Evolutionary conservation across 352 stramenopile species (phyloP).

Genomic region (Phytophthora lateralis): DNA sequence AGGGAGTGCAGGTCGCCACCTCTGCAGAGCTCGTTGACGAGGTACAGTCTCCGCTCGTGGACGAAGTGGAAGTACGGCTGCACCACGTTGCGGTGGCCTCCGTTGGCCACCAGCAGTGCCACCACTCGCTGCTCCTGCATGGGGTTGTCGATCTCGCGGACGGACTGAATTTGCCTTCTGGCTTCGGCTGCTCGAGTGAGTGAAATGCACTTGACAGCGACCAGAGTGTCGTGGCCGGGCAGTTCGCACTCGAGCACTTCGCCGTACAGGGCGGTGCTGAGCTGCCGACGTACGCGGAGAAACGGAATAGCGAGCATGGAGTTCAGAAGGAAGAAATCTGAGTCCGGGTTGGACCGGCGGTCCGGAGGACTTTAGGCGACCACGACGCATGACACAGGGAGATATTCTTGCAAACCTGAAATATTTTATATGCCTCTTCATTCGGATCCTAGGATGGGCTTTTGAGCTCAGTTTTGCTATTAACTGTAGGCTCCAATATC

Average conservation of each 20-base stretch:
- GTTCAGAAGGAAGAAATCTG: not conserved
- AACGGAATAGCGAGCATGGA: constrained; percentile 10
- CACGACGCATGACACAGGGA: too few relatives aligned
- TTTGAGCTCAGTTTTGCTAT: too few relatives aligned
- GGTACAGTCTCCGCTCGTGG: constrained; percentile 22
- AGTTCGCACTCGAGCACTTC: constrained; percentile 40
- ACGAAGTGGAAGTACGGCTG: constrained; percentile 33
- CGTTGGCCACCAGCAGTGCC: constrained; percentile 9
- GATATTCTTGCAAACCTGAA: too few relatives aligned
- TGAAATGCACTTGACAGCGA: constrained; percentile 43
- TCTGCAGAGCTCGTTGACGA: constrained; percentile 61
- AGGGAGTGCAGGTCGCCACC: constrained; percentile 53
- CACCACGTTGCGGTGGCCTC: constrained; percentile 44
- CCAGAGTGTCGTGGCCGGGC: constrained; percentile 4
- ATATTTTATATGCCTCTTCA: too few relatives aligned
- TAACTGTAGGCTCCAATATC: too few relatives aligned
- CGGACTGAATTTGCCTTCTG: constrained; percentile 6
- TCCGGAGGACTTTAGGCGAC: too few relatives aligned
- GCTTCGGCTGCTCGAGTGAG: constrained; percentile 19
- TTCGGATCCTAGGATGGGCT: too few relatives aligned
- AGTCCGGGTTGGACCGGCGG: too few relatives aligned
- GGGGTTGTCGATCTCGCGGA: constrained; percentile 35
- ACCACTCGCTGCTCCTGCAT: constrained; percentile 29
- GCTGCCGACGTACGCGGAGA: constrained; percentile 24
- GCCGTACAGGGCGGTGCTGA: constrained; percentile 32